Base-by-base conservation (phyloP, 768 basidiomycete species). In the Podaxis sp. region DNA sequence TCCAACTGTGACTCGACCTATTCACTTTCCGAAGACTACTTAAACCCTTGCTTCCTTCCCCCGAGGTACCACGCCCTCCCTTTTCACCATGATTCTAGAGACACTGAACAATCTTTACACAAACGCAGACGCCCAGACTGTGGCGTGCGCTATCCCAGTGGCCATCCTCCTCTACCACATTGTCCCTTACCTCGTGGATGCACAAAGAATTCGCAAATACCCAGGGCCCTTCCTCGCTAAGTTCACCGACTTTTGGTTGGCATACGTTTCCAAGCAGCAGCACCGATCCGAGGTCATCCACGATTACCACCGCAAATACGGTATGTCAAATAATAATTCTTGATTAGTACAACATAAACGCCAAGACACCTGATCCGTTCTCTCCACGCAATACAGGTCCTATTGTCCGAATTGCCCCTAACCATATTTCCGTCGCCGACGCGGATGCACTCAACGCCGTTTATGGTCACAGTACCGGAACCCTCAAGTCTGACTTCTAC, bases 401-500 rank as follows among this genome's bases (percentile, higher is more conserved):
- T 9, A 75, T 90, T 58, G 87, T 90, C 15, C 86, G 90, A 64
- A 75, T 92, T 64, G 88, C 89, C 0, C 91, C 91, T 0, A 89
- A 90, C 68, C 89, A 92, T 66, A 78, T 93, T 6, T 91, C 89
- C 1, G 79, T 94, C 56, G 85, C 88, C 11, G 86, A 91, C 68
- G 90, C 93, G 0, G 87, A 86, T 0, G 93, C 93, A 1, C 82
- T 95, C 13, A 80, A 80, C 46, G 72, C 86, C 63, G 80, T 96
- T 15, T 95, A 95, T 68, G 93, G 87, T 1, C 93, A 85, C 69
- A 92, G 92, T 3, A 93, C 86, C 61, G 93, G 93, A n/a, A 83
- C 89, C 5, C 80, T 90, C 63, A 95, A 94, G 69, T 84, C 87
- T 11, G 71, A 83, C 15, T 93, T 92, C 73, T 92, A 90, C 70